These are phyloP conservation scores for Syzygium syzygioides DNA, from an alignment of 441 rosid genomes.

Conservation along the genomic window DNA sequence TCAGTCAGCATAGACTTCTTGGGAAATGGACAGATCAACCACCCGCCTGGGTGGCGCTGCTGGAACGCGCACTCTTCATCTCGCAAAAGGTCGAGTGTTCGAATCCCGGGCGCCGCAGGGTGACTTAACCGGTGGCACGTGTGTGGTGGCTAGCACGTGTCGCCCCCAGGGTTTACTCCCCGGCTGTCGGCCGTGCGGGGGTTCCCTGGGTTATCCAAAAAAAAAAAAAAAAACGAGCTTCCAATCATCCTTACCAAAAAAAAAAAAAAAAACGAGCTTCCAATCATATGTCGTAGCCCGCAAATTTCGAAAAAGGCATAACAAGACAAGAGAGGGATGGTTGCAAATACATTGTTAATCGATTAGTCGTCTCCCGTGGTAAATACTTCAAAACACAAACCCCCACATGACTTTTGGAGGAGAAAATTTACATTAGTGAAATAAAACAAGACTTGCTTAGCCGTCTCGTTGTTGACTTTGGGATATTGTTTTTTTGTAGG, in stretches of 20 bases:
- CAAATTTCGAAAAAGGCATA: neutral
- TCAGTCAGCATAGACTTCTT: neutral
- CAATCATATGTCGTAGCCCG: neutral
- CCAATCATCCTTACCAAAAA: too few relatives aligned
- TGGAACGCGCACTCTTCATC: too few relatives aligned
- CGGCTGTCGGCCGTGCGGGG: too few relatives aligned
- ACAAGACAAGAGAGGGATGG: neutral
- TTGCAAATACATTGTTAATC: neutral
- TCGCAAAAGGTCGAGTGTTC: too few relatives aligned
- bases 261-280: neutral
- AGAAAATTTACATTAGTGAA: neutral
- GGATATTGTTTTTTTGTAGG: neutral
- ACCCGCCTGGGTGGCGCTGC: too few relatives aligned
- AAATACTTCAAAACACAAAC: neutral
- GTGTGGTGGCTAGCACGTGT: too few relatives aligned
- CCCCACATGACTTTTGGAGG: too few relatives aligned
- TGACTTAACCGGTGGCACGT: too few relatives aligned
- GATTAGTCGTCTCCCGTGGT: neutral
- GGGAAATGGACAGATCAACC: neutral
- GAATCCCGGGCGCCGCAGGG: too few relatives aligned
- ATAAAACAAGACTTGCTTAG: neutral
- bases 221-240: too few relatives aligned
- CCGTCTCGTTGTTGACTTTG: neutral
- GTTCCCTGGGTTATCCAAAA: too few relatives aligned
- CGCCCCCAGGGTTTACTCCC: too few relatives aligned